Evolutionary conservation across 495 filamentous ascomycete genomes (phyloP).

Genomic region (Aspergillus baeticus): DNA sequence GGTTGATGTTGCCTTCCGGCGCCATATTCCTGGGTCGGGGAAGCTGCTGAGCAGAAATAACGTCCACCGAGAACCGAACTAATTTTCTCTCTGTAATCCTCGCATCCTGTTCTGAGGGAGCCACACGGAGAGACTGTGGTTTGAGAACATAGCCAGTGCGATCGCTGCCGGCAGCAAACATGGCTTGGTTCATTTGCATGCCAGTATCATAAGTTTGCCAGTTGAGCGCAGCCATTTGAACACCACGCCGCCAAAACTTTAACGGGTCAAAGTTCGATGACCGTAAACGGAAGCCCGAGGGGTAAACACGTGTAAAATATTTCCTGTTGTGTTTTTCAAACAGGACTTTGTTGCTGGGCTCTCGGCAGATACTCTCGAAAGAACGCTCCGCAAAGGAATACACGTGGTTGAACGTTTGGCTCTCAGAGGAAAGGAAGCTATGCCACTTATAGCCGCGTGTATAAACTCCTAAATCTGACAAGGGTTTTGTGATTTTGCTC

Average conservation of each 20-base stretch:
- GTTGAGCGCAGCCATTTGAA: slow-evolving; percentile 95
- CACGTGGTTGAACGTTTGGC: slow-evolving; percentile 84
- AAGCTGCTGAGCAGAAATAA: slow-evolving; percentile 92
- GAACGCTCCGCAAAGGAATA: slow-evolving; percentile 88
- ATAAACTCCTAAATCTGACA: slow-evolving; percentile 88
- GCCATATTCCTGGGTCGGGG: slow-evolving; percentile 73
- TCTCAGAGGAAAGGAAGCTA: slow-evolving; percentile 70
- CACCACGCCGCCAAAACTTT: slow-evolving; percentile 88
- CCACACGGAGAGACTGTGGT: slow-evolving; percentile 74
- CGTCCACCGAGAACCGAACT: slow-evolving; percentile 78
- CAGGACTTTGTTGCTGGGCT: slow-evolving; percentile 66
- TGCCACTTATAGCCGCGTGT: slow-evolving; percentile 82
- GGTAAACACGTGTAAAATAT: slow-evolving; percentile 92
- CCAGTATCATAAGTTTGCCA: slow-evolving; percentile 97
- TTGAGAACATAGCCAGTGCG: slow-evolving; percentile 91
- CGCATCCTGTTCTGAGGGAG: slow-evolving; percentile 41
- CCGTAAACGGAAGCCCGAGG: slow-evolving; percentile 69
- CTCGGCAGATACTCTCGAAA: slow-evolving; percentile 74
- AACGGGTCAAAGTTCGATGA: slow-evolving; percentile 94
- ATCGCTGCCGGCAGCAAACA: slow-evolving; percentile 93
- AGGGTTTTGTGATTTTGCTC: slow-evolving; percentile 80
- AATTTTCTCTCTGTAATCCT: slow-evolving; percentile 62
- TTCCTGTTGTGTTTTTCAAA: slow-evolving; percentile 87
- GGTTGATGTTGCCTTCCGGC: slow-evolving; percentile 74
- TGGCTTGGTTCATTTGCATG: slow-evolving; percentile 94